These are phyloP conservation scores for Lenwebbia sp. DNA, from an alignment of 345 rosid genomes.

Conservation along the genomic window DNA sequence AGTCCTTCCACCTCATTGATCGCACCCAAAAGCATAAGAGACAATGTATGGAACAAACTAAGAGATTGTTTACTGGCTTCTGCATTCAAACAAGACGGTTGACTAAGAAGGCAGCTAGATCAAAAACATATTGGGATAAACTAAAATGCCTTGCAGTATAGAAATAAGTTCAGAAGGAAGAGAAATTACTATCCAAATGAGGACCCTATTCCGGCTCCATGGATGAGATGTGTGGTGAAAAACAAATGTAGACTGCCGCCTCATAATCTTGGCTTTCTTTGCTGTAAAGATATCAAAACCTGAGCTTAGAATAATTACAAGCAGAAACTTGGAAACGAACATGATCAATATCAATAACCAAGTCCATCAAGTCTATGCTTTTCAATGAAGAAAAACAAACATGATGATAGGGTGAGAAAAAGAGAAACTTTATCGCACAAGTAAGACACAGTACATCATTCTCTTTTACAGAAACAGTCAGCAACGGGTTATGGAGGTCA, in stretches of 20 bases:
- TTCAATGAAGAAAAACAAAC: not conserved
- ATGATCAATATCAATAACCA: not conserved
- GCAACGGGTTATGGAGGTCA: not conserved
- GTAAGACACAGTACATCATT: not conserved
- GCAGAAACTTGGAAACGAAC: not conserved
- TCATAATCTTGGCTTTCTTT: slow-evolving; percentile 58
- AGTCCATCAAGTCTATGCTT: not conserved
- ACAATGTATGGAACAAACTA: not conserved
- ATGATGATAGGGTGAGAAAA: not conserved
- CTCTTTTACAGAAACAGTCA: not conserved
- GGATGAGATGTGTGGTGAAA: slow-evolving; percentile 95
- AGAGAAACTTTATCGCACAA: not conserved
- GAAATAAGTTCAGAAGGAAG: not conserved
- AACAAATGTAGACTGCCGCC: slow-evolving; percentile 68
- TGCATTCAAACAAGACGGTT: not conserved
- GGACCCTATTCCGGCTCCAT: slow-evolving; percentile 81
- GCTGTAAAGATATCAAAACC: slow-evolving; percentile 19
- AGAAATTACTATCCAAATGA: slow-evolving; percentile 80
- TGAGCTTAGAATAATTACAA: not conserved
- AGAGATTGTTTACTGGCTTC: not conserved
- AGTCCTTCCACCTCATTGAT: not conserved
- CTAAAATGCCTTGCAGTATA: not conserved
- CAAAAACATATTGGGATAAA: not conserved
- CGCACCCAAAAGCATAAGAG: not conserved
- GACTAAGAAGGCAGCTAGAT: not conserved